Conservation (phyloP, 1,284 basidiomycete genomes). For the Ustilago nuda region DNA sequence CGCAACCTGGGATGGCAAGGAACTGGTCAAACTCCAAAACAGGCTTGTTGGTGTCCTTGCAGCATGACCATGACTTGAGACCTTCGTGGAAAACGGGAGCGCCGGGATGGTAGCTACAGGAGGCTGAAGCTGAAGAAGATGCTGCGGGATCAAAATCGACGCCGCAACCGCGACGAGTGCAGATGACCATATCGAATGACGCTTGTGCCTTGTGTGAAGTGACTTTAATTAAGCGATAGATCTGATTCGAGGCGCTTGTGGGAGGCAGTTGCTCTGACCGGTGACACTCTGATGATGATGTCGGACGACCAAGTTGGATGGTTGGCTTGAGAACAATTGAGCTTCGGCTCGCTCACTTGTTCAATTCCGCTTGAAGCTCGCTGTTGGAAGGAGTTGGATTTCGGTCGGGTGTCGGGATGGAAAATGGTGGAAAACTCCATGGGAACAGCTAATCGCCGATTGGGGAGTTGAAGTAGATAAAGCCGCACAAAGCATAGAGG, state of each 20-base stretch:
- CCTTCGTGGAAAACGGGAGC: constrained; percentile 68
- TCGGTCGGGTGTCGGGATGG: constrained; percentile 28
- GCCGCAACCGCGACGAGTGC: constrained; percentile 66
- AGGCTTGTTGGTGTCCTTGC: constrained; percentile 66
- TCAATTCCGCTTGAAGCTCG: neutral
- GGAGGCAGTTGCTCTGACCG: neutral
- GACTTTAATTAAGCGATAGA: too few species aligned
- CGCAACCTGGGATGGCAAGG: constrained; percentile 62
- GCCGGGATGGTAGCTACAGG: constrained; percentile 65
- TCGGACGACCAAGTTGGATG: constrained; percentile 20
- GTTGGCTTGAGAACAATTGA: constrained; percentile 1
- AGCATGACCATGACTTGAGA: constrained; percentile 69
- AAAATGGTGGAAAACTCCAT: constrained; percentile 35
- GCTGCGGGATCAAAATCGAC: constrained; percentile 49
- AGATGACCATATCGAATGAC: constrained; percentile 58
- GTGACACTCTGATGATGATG: constrained; percentile 10
- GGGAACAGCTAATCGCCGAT: constrained; percentile 9
- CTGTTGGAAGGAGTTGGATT: constrained; percentile 4
- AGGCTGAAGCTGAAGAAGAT: constrained; percentile 11
- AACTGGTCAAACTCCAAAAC: constrained; percentile 69
- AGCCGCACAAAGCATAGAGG: too few species aligned
- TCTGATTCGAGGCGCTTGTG: too few species aligned
- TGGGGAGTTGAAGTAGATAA: too few species aligned
- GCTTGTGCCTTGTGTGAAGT: neutral
- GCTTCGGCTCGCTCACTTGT: constrained; percentile 1